Evolutionary conservation across 441 rosid species (phyloP).

Genomic region (Bruguiera hainesii): DNA sequence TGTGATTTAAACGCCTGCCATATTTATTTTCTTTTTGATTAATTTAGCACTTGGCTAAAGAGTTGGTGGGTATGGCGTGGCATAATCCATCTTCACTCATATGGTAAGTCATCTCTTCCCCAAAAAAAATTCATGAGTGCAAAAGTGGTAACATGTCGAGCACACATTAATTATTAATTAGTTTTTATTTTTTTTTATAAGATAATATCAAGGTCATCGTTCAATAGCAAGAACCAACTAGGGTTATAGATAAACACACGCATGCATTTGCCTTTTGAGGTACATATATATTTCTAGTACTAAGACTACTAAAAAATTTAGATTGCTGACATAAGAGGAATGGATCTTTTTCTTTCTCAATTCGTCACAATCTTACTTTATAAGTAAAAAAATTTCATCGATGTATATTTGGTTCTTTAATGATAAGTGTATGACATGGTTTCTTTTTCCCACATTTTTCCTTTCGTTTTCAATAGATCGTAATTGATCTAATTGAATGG

Average conservation of each 20-base stretch:
- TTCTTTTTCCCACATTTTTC: background rate
- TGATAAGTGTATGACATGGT: slow-evolving; percentile 24
- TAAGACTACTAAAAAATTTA: background rate
- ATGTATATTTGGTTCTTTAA: slow-evolving; percentile 22
- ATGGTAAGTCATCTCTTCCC: slow-evolving; percentile 30
- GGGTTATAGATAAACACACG: slow-evolving; percentile 19
- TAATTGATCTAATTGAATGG: background rate
- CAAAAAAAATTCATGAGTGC: slow-evolving; percentile 23
- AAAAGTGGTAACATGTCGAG: slow-evolving; percentile 24
- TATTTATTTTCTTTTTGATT: background rate
- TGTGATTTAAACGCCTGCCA: slow-evolving; percentile 20
- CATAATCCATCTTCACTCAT: slow-evolving; percentile 24
- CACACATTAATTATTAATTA: background rate
- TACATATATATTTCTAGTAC: background rate
- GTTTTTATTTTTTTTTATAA: background rate
- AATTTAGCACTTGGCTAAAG: slow-evolving; percentile 13
- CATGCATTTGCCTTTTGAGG: slow-evolving; percentile 21
- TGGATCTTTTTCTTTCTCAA: background rate
- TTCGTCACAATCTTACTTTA: slow-evolving; percentile 1
- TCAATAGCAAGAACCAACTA: slow-evolving; percentile 11
- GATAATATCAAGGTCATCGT: slow-evolving; percentile 26
- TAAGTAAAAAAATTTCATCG: slow-evolving; percentile 6
- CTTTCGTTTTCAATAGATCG: background rate
- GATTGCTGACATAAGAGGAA: slow-evolving; percentile 15
- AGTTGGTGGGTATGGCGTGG: slow-evolving; percentile 37